Conservation (phyloP, 345 rosid genomes). For the Corchorus capsularis region DNA sequence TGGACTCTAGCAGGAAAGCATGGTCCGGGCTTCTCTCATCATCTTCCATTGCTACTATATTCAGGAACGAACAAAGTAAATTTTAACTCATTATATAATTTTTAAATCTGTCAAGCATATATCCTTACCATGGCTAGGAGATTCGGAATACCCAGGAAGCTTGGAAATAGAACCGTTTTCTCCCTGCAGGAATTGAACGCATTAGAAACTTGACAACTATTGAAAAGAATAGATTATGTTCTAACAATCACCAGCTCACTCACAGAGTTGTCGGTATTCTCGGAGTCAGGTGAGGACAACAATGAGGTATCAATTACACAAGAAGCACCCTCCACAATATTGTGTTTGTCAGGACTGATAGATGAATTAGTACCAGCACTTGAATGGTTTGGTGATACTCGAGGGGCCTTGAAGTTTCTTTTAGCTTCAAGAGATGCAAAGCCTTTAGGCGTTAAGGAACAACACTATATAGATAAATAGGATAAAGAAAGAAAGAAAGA, state of each 20-base stretch:
- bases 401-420: constrained; percentile 71
- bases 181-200: constrained; percentile 41
- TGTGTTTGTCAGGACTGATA: constrained; percentile 31
- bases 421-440: constrained; percentile 85
- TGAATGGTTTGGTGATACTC: constrained; percentile 47
- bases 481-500: constrained; percentile 7
- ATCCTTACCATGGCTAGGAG: constrained; percentile 41
- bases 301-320: constrained; percentile 31
- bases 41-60: constrained; percentile 24
- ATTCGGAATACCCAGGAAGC: constrained; percentile 29
- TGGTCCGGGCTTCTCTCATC: constrained; percentile 25
- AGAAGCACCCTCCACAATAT: constrained; percentile 35
- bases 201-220: constrained; percentile 15
- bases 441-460: constrained; percentile 65
- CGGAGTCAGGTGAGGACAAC: constrained; percentile 24
- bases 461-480: constrained; percentile 1
- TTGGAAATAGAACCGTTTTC: constrained; percentile 34
- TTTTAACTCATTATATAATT: constrained; percentile 4
- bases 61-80: constrained; percentile 17
- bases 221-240: constrained; percentile 11
- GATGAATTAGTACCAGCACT: constrained; percentile 41
- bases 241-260: constrained; percentile 29
- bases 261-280: constrained; percentile 35
- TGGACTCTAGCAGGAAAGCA: constrained; percentile 28
- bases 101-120: neutral